Conservation (phyloP, 768 basidiomycete species). For the Lanmaoa pseudosensibilis region DNA sequence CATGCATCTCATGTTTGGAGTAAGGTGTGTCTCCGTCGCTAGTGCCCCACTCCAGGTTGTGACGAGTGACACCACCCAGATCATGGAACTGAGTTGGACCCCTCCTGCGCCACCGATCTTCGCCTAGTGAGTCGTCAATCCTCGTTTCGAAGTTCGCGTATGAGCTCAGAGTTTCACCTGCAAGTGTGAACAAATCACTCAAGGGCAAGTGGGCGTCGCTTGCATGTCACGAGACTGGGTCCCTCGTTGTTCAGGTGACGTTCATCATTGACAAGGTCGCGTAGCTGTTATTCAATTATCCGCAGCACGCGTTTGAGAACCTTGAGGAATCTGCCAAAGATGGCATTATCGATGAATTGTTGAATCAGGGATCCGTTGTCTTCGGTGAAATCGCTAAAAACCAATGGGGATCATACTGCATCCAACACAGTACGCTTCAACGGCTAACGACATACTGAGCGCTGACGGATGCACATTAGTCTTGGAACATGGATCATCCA, state of each 20-base stretch:
- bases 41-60: neutral
- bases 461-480: slow-evolving; percentile 42
- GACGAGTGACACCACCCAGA: slow-evolving; percentile 47
- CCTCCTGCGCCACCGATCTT: slow-evolving; percentile 87
- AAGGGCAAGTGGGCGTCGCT: slow-evolving; percentile 88
- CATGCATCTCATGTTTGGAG: slow-evolving; percentile 93
- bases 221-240: slow-evolving; percentile 89
- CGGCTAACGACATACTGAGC: neutral
- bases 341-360: slow-evolving; percentile 80
- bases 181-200: slow-evolving; percentile 81
- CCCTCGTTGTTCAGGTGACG: slow-evolving; percentile 78
- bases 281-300: slow-evolving; percentile 11
- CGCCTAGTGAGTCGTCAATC: slow-evolving; percentile 57
- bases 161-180: slow-evolving; percentile 1
- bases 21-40: slow-evolving; percentile 49
- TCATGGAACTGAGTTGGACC: slow-evolving; percentile 90
- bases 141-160: neutral
- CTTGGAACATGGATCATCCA: slow-evolving; percentile 79
- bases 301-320: slow-evolving; percentile 81
- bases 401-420: slow-evolving; percentile 88
- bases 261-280: neutral
- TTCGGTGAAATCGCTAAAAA: slow-evolving; percentile 81
- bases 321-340: slow-evolving; percentile 82
- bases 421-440: slow-evolving; percentile 70
- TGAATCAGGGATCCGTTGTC: slow-evolving; percentile 64